Evolutionary conservation across 441 rosid genomes (phyloP).

Genomic region (Metrosideros polymorpha): DNA sequence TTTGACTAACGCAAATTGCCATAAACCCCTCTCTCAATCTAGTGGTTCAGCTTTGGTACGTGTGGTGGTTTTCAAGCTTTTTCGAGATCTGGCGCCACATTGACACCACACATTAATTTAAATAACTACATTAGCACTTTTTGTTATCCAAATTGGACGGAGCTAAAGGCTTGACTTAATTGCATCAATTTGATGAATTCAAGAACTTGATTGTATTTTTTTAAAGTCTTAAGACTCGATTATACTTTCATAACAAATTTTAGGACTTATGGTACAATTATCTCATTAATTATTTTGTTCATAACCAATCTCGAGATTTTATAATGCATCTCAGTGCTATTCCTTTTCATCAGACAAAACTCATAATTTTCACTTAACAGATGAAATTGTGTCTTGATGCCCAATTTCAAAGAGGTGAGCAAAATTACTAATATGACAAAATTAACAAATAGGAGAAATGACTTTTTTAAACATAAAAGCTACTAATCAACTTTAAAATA

Average conservation of each 20-base stretch:
- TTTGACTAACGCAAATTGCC: background rate
- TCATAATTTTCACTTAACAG: background rate
- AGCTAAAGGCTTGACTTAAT: background rate
- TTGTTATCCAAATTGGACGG: background rate
- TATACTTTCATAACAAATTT: background rate
- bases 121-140: fast-evolving
- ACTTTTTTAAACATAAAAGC: background rate
- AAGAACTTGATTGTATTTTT: too few species aligned
- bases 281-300: background rate
- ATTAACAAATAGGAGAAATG: too few species aligned
- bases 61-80: too few species aligned
- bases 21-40: background rate
- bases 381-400: background rate
- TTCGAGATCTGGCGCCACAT: background rate
- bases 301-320: background rate
- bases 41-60: too few species aligned
- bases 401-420: background rate
- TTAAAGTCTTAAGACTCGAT: too few species aligned
- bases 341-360: background rate
- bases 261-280: background rate
- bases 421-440: background rate
- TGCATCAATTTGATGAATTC: fast-evolving
- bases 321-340: background rate
- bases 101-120: background rate
- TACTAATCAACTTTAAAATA: too few species aligned